Base-by-base conservation (phyloP, 768 basidiomycete genomes). In the Hericium erinaceus region DNA sequence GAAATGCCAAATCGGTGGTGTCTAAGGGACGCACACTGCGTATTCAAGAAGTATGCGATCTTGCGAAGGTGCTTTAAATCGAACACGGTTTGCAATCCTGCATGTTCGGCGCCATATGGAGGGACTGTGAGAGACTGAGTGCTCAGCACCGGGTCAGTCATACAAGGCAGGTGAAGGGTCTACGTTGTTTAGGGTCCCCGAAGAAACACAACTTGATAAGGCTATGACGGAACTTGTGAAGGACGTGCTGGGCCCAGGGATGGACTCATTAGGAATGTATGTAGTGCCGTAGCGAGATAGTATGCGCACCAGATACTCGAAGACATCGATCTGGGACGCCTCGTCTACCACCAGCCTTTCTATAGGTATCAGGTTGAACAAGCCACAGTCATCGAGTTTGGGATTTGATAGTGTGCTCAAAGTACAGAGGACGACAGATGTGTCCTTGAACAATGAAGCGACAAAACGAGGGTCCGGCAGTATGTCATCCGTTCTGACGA, bases 271-370 rank as follows among this genome's bases (percentile, higher is more conserved):
- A 33, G 33, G 9, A 10, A 33, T 10, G 33, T 8, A 10, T 33
- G 24, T 22, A 15, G 40, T 59, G 57, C 48, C 8, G 12, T 15
- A 46, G 38, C 11, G 44, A 11, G 16, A 33, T 4, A 54, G 39
- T 39, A 33, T 48, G 26, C 20, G 41, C 16, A 80, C 79, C 72
- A 81, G 63, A 57, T 76, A 80, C 26, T 79, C 77, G 28, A 74
- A 75, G 4, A 73, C 64, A 24, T 75, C 74, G 20, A 81, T 79
- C 54, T 80, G 78, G 7, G 78, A 80, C 2, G 78, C 80, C 65
- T 82, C 80, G 56, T 82, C 80, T n/a, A 82, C 68, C n/a, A 82
- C 71, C 2, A 82, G 70, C n/a, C 71, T 67, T 24, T 70, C 72
- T 20, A 80, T 66, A 1, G 78, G 78, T 1, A 78, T 65, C 4